These are phyloP conservation scores for Pholiota adiposa DNA, from an alignment of 1,284 basidiomycete species.

Conservation along the genomic window DNA sequence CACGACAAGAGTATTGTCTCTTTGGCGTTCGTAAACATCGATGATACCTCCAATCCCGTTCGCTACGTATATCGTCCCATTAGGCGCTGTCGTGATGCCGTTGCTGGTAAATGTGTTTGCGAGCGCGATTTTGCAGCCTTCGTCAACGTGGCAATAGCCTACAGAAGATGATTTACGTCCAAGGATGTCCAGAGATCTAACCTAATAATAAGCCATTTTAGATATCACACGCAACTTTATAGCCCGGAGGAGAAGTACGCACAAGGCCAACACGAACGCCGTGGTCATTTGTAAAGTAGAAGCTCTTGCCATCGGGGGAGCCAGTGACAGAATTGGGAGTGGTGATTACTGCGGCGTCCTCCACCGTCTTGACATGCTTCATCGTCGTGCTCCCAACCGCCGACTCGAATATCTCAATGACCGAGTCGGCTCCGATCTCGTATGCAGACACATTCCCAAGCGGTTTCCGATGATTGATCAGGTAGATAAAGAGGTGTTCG, in stretches of 20 bases:
- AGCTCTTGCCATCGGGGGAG: slow-evolving; percentile 58
- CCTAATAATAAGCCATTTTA: slow-evolving; percentile 25
- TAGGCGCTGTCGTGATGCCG: slow-evolving; percentile 56
- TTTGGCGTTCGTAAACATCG: slow-evolving; percentile 55
- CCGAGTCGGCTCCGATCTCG: slow-evolving; percentile 68
- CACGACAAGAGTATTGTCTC: slow-evolving; percentile 56
- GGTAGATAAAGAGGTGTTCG: slow-evolving; percentile 60
- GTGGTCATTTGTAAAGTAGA: slow-evolving; percentile 74
- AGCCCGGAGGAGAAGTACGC: slow-evolving; percentile 25
- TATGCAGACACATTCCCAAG: slow-evolving; percentile 39
- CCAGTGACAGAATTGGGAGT: slow-evolving; percentile 78
- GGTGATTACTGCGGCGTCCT: slow-evolving; percentile 54
- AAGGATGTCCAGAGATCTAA: slow-evolving; percentile 35
- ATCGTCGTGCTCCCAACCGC: slow-evolving; percentile 47
- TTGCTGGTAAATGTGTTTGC: slow-evolving; percentile 50
- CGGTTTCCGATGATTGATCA: slow-evolving; percentile 65
- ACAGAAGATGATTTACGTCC: slow-evolving; percentile 47
- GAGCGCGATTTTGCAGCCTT: slow-evolving; percentile 62
- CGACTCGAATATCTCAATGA: slow-evolving; percentile 73
- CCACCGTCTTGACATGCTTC: slow-evolving; percentile 61
- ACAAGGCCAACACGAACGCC: slow-evolving; percentile 58
- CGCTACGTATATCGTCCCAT: slow-evolving; percentile 63
- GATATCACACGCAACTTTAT: not conserved
- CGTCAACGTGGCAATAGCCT: slow-evolving; percentile 59
- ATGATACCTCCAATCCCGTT: slow-evolving; percentile 44